Conservation (phyloP, 805 yeast species). For the Candida fluviatilis region DNA sequence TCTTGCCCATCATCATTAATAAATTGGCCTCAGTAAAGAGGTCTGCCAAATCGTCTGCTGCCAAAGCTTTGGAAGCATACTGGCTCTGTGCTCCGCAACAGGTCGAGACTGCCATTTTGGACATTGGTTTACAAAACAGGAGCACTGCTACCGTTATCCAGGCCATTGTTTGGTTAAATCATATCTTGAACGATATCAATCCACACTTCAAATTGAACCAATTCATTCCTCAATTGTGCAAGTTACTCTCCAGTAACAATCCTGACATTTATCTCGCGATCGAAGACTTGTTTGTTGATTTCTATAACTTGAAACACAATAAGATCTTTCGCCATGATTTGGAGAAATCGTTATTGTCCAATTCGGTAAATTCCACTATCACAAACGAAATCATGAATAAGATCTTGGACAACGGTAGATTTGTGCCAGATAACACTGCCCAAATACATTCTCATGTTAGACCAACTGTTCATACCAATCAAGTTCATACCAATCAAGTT, state of each 20-base stretch:
- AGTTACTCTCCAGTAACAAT: conserved; percentile 10
- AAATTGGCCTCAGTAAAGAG: conserved; percentile 40
- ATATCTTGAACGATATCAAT: conserved; percentile 31
- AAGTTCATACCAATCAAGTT: too few species aligned
- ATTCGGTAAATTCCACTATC: conserved; percentile 20
- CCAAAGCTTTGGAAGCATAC: conserved; percentile 48
- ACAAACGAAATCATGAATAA: conserved; percentile 2
- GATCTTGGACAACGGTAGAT: not conserved
- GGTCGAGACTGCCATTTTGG: conserved; percentile 44
- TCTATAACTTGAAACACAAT: conserved; percentile 26
- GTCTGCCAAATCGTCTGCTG: conserved; percentile 39
- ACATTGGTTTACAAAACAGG: conserved; percentile 39
- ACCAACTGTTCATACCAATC: not conserved
- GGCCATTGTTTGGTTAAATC: conserved; percentile 41
- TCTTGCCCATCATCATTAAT: conserved; percentile 50
- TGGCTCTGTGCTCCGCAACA: conserved; percentile 50
- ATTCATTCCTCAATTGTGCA: conserved; percentile 23
- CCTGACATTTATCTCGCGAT: conserved; percentile 15
- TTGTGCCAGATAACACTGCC: not conserved
- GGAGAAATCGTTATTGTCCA: conserved; percentile 33
- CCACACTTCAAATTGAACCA: conserved; percentile 27
- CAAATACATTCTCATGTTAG: not conserved
- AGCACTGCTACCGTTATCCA: conserved; percentile 38
- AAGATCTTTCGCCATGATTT: conserved; percentile 45
- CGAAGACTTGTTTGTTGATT: conserved; percentile 19